Evolutionary conservation across 306 rosid species (phyloP).

Genomic region (Ormosia semicastrata): DNA sequence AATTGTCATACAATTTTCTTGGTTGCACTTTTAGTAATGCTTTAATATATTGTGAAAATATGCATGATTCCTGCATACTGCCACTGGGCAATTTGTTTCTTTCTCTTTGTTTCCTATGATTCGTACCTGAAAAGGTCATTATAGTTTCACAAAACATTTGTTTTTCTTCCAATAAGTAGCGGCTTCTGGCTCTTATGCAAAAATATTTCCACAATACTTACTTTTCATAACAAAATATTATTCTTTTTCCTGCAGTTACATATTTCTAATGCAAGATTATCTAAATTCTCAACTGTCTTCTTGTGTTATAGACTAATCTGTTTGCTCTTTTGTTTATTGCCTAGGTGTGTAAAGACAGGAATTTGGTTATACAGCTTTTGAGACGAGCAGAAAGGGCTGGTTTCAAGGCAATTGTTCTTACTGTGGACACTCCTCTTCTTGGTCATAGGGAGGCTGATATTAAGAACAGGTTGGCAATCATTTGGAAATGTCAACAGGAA

Average conservation of each 20-base stretch:
- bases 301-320: background rate
- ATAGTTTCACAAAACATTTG: background rate
- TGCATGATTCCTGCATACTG: constrained; percentile 6
- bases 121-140: background rate
- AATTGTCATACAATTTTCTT: background rate
- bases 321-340: background rate
- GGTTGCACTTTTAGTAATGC: background rate
- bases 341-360: constrained; percentile 80
- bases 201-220: background rate
- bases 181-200: background rate
- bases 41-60: background rate
- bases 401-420: constrained; percentile 93
- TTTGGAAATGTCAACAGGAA: background rate
- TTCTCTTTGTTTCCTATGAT: background rate
- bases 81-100: background rate
- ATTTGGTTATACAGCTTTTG: constrained; percentile 82
- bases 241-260: background rate
- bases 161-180: background rate
- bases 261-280: background rate
- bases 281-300: background rate
- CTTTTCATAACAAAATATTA: background rate
- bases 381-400: constrained; percentile 96
- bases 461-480: constrained; percentile 70
- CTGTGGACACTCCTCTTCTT: constrained; percentile 89
- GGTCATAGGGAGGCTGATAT: constrained; percentile 98